Conservation (phyloP, 2,329 filamentous ascomycete species). For the Neofusicoccum laricinum region DNA sequence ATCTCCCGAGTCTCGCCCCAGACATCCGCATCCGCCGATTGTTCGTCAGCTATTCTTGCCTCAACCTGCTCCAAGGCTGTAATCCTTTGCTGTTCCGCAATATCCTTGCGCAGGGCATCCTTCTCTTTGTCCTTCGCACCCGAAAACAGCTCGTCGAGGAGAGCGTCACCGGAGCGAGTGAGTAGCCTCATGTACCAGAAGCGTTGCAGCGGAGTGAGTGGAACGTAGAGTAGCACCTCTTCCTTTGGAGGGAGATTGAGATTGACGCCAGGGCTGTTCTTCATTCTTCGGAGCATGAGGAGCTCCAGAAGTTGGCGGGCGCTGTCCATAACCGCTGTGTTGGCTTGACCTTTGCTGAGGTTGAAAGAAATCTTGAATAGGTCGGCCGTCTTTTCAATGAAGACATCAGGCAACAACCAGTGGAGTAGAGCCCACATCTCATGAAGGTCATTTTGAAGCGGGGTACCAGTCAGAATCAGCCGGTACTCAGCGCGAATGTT, state of each 20-base stretch:
- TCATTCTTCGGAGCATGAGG: slow-evolving; percentile 60
- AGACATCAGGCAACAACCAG: slow-evolving; percentile 60
- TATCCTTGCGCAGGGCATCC: slow-evolving; percentile 35
- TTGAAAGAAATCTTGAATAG: slow-evolving; percentile 58
- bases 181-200: slow-evolving; percentile 59
- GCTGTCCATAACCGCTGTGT: slow-evolving; percentile 52
- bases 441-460: slow-evolving; percentile 57
- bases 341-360: slow-evolving; percentile 53
- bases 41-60: not conserved
- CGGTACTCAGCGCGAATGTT: slow-evolving; percentile 47
- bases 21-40: slow-evolving; percentile 23
- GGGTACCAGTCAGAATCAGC: slow-evolving; percentile 54
- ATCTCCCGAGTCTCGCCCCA: slow-evolving; percentile 80
- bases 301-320: slow-evolving; percentile 53
- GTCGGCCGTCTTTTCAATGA: slow-evolving; percentile 48
- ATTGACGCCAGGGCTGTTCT: slow-evolving; percentile 53
- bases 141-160: slow-evolving; percentile 54
- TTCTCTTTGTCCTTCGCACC: slow-evolving; percentile 46
- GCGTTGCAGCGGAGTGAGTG: slow-evolving; percentile 56
- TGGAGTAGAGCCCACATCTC: slow-evolving; percentile 59
- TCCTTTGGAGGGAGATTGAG: slow-evolving; percentile 56
- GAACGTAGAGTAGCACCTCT: slow-evolving; percentile 57
- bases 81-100: slow-evolving; percentile 35
- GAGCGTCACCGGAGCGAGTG: slow-evolving; percentile 51
- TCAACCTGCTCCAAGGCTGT: slow-evolving; percentile 31